Conservation (phyloP, 1,139 yeast genomes). For the Suhomyces bribrorum region DNA sequence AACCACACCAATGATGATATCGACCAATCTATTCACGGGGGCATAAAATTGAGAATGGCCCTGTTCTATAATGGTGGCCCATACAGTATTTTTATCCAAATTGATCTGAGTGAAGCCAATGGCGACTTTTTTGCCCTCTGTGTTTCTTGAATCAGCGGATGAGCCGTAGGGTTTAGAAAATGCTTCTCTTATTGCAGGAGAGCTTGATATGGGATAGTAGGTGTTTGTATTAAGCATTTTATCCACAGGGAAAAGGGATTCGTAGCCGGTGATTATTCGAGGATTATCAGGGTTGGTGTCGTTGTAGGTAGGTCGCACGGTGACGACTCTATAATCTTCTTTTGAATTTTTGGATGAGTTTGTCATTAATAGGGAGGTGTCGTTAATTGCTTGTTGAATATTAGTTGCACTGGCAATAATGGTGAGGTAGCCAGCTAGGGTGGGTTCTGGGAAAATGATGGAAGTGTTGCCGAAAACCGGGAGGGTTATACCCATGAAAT, state of each 20-base stretch:
- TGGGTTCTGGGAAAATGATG: slow-evolving; percentile 58
- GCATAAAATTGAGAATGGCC: slow-evolving; percentile 56
- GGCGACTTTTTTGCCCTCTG: slow-evolving; percentile 52
- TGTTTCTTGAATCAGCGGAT: slow-evolving; percentile 43
- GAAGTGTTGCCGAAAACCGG: slow-evolving; percentile 77
- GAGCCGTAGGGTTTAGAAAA: slow-evolving; percentile 49
- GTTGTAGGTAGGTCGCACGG: slow-evolving; percentile 32
- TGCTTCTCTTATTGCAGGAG: slow-evolving; percentile 44
- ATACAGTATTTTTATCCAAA: slow-evolving; percentile 48
- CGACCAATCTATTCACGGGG: slow-evolving; percentile 63
- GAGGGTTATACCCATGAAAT: slow-evolving; percentile 59
- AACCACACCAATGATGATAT: slow-evolving; percentile 76
- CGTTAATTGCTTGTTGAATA: slow-evolving; percentile 52
- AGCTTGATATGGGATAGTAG: slow-evolving; percentile 30
- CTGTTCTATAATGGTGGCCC: slow-evolving; percentile 82
- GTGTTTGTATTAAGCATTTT: slow-evolving; percentile 28
- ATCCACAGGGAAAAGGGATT: slow-evolving; percentile 36
- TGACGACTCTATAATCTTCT: slow-evolving; percentile 36
- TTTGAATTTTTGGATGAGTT: slow-evolving; percentile 6
- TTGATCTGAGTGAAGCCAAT: slow-evolving; percentile 68
- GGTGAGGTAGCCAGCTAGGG: slow-evolving; percentile 71
- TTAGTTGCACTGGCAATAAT: slow-evolving; percentile 61
- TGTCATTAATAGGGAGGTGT: slow-evolving; percentile 16
- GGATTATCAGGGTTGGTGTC: slow-evolving; percentile 15
- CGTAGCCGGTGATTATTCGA: slow-evolving; percentile 31